These are phyloP conservation scores for Sextonia rubra DNA, from an alignment of 164 flowering plant species.

Conservation along the genomic window DNA sequence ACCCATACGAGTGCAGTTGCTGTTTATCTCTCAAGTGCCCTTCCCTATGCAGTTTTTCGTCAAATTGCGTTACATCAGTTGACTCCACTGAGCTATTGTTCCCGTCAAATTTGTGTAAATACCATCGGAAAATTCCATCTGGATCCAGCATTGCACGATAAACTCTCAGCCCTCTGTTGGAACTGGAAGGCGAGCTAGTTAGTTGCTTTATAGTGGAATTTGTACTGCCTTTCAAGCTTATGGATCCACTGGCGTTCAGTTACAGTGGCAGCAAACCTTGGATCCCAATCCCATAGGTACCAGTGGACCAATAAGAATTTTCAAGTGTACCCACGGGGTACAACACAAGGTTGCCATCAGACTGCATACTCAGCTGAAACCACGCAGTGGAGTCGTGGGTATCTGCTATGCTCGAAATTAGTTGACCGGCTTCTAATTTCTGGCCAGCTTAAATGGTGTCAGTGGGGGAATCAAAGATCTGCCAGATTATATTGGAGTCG, in stretches of 20 bases:
- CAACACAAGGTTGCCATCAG: slow-evolving; percentile 20
- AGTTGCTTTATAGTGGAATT: neutral
- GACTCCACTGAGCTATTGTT: neutral
- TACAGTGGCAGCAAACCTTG: slow-evolving; percentile 6
- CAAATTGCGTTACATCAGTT: neutral
- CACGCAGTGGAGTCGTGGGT: slow-evolving; percentile 12
- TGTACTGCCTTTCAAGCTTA: slow-evolving; percentile 2
- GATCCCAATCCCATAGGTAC: neutral
- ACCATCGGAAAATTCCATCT: slow-evolving; percentile 7
- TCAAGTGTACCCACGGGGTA: neutral
- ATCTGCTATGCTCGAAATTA: slow-evolving; percentile 12
- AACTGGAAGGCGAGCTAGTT: slow-evolving; percentile 1
- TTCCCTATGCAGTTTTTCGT: slow-evolving; percentile 3
- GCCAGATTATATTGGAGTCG: slow-evolving; percentile 12
- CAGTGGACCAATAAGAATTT: slow-evolving; percentile 12
- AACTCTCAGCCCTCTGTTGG: slow-evolving; percentile 2
- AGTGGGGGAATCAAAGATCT: slow-evolving; percentile 22
- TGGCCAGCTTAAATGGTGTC: slow-evolving; percentile 21
- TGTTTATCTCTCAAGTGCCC: slow-evolving; percentile 22
- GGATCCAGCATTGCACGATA: slow-evolving; percentile 14
- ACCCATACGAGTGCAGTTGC: slow-evolving; percentile 3
- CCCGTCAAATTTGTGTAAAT: neutral
- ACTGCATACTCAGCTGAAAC: slow-evolving; percentile 25
- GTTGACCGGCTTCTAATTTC: neutral
- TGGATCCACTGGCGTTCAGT: slow-evolving; percentile 5